Evolutionary conservation across 176 grass and related monocot genomes (phyloP).

Genomic region (Triticum aestivum): IWGSC_CS_RefSeq_v2.1 NC_057799.1:614802368-614802867

Average conservation of each 20-base stretch:
- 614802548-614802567: neutral
- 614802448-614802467: neutral
- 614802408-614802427: neutral
- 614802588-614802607: neutral
- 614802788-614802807: neutral
- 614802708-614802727: conserved; percentile 8
- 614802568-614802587: neutral
- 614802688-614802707: neutral
- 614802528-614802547: neutral
- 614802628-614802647: neutral
- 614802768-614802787: neutral
- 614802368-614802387: neutral
- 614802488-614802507: neutral
- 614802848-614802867: neutral
- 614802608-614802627: neutral
- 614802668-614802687: neutral
- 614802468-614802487: neutral
- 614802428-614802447: neutral
- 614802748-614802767: neutral
- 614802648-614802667: neutral
- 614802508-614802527: neutral
- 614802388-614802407: neutral
- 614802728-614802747: neutral
- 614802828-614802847: neutral
- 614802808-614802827: neutral